Conservation (phyloP, 495 filamentous ascomycete genomes). For the Xylaria telfairii region DNA sequence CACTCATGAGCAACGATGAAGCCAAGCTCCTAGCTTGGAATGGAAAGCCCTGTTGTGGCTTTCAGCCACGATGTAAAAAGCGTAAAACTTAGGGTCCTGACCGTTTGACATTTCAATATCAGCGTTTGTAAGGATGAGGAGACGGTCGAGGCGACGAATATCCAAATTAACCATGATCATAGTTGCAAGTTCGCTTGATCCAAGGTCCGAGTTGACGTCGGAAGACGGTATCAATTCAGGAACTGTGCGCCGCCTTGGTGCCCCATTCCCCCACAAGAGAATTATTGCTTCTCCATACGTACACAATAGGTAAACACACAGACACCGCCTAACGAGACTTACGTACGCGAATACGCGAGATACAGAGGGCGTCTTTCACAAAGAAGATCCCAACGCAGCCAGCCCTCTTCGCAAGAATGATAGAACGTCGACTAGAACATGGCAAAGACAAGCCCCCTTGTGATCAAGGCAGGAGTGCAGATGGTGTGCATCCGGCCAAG, state of each 20-base stretch:
- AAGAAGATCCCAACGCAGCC: neutral
- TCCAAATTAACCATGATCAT: neutral
- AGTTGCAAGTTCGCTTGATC: conserved; percentile 4
- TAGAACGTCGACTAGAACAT: conserved; percentile 5
- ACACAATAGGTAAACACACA: no score
- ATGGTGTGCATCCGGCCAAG: conserved; percentile 3
- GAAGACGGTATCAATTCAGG: neutral
- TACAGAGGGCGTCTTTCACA: neutral
- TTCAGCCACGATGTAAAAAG: neutral
- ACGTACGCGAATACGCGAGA: neutral
- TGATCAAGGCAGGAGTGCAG: conserved; percentile 10
- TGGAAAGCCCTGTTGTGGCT: neutral
- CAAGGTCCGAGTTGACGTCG: neutral
- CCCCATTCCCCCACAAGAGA: neutral
- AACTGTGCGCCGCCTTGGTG: neutral
- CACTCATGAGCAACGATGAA: neutral
- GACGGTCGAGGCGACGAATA: neutral
- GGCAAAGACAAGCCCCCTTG: neutral
- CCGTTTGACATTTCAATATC: no score
- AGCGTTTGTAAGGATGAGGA: neutral
- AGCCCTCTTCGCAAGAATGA: neutral
- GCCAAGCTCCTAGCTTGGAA: neutral
- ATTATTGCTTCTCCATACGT: neutral
- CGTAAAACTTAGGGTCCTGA: no score
- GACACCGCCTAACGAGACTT: neutral